Percentiles rank a stretch among this genome's conserved stretches.
phyloP scores from a whole-genome alignment of 306 rosid species.

The Spatholobus suberectus region DNA sequence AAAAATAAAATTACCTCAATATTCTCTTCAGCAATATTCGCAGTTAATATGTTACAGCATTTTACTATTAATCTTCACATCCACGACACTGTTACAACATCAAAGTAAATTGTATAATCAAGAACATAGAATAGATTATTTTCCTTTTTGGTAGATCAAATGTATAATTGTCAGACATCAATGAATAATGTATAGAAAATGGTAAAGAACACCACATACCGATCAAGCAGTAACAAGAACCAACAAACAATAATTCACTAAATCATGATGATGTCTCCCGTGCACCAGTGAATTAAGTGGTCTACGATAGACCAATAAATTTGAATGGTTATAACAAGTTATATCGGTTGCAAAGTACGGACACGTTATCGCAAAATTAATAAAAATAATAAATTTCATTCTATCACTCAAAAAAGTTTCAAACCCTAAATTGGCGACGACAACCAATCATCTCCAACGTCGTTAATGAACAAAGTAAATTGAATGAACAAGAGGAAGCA shows the following conservation, averaged over 20 bases:
- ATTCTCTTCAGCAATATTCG: neutral
- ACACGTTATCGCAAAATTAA: too few relatives aligned
- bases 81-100: constrained; percentile 9
- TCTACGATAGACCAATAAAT: too few relatives aligned
- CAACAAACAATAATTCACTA: constrained; percentile 28
- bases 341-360: too few relatives aligned
- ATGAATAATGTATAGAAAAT: constrained; percentile 37
- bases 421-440: too few relatives aligned
- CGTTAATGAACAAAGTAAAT: too few relatives aligned
- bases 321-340: too few relatives aligned
- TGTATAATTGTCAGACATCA: constrained; percentile 17
- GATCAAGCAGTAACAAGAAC: constrained; percentile 25
- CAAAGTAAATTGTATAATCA: constrained; percentile 9
- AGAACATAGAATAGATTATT: constrained; percentile 32
- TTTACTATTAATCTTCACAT: constrained; percentile 27
- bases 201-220: constrained; percentile 24
- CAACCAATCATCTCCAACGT: too few relatives aligned
- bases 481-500: too few relatives aligned
- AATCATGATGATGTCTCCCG: too few relatives aligned
- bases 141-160: constrained; percentile 7
- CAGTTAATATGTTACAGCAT: constrained; percentile 6
- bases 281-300: too few relatives aligned
- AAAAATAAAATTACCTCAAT: neutral
- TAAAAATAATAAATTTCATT: too few relatives aligned
- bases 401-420: too few relatives aligned